Base-by-base conservation (phyloP, 805 yeast species). In the Suhomyces sp. region DNA sequence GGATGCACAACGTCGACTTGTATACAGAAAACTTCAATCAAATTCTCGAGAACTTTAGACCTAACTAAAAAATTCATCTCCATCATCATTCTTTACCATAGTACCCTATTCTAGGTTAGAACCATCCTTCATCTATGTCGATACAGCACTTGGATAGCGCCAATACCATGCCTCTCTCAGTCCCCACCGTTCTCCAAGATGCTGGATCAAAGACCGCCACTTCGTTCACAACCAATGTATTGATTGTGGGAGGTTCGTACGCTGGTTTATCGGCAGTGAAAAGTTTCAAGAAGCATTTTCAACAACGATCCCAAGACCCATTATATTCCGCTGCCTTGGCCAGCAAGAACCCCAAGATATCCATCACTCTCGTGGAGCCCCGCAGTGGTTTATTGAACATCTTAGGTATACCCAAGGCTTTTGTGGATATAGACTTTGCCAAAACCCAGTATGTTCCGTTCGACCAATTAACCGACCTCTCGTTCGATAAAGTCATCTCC, bases 241-340 rank as follows among this genome's bases (percentile, higher is more conserved):
- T 66, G 24, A 53, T 66, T 5, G 58, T 65, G n/a, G 72, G 72
- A 2, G 72, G 72, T 2, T 58, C 70, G 1, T 67, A 60, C 40
- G 57, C 65, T n/a, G 72, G 72, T 2, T 48, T 66, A 16, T 51
- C 69, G 11, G 61, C 70, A 1, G 39, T 65, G 5, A 54, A 51
- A 25, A 50, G 62, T 6, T 45, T 65, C 32, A 48, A 55, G 31
- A 48, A 45, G 22, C 58, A 59, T 18, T 48, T 60, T 26, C 39
- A 33, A 13, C 46, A 46, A 19, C 38, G 53, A 14, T 23, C 38
- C n/a, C 13, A 19, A 4, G 35, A 35, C 17, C 32, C 43, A 4
- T 28, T 35, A 11, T 39, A 39, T 12, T 30, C 39, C 2, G 20
- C 36, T 4, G 33, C 36, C 14, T 24, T 41, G 21, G 31, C 28